phyloP scores from a whole-genome alignment of 192 early-diverging fungal species.

The Lobosporangium transversale region DNA sequence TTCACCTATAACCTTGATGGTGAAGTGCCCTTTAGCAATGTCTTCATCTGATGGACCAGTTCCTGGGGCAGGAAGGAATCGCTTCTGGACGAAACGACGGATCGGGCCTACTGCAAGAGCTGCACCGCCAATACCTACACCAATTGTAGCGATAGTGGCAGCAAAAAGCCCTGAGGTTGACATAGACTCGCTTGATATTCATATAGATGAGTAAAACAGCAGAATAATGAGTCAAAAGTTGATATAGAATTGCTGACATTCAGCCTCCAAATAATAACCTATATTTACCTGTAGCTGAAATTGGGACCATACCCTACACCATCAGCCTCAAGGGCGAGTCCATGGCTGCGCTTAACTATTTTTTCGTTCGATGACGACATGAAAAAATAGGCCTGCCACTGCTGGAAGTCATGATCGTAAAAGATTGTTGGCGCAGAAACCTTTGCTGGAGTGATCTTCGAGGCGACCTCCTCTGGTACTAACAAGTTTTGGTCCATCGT shows the following conservation, averaged over 20 bases:
- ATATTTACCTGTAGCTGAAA: slow-evolving; percentile 52
- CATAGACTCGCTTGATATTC: slow-evolving; percentile 76
- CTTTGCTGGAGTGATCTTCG: slow-evolving; percentile 24
- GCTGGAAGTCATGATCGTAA: slow-evolving; percentile 63
- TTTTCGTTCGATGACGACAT: slow-evolving; percentile 73
- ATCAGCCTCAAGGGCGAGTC: slow-evolving; percentile 54
- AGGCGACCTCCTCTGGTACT: slow-evolving; percentile 17
- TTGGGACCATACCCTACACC: slow-evolving; percentile 55
- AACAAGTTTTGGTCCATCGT: slow-evolving; percentile 33
- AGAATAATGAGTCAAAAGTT: neutral
- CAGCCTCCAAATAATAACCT: neutral
- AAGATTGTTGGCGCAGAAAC: slow-evolving; percentile 39
- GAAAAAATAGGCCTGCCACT: slow-evolving; percentile 71
- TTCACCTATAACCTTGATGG: slow-evolving; percentile 59
- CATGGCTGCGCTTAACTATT: slow-evolving; percentile 71
- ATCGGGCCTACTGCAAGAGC: slow-evolving; percentile 36
- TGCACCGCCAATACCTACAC: slow-evolving; percentile 45
- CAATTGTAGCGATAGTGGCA: slow-evolving; percentile 52
- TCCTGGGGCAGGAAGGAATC: slow-evolving; percentile 70
- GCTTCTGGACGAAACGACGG: slow-evolving; percentile 36
- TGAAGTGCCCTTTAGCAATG: slow-evolving; percentile 63
- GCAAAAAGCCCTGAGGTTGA: slow-evolving; percentile 53
- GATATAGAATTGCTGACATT: neutral
- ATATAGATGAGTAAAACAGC: neutral
- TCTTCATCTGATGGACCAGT: slow-evolving; percentile 72